These are phyloP conservation scores for Zelonia costaricensis DNA, from an alignment of 208 protist genomes.

Conservation along the genomic window DNA sequence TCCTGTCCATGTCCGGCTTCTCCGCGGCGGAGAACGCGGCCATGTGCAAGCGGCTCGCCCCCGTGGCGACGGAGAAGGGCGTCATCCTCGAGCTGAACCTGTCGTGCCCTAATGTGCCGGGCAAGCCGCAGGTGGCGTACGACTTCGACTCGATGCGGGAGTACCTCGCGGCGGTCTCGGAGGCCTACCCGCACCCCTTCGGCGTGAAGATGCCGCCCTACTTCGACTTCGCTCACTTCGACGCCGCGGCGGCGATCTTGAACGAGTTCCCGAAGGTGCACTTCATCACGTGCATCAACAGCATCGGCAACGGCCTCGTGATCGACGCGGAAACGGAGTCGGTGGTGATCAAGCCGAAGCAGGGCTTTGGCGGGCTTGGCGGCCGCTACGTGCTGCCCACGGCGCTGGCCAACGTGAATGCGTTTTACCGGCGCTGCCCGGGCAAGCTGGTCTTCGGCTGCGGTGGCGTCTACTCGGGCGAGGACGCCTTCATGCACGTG, in stretches of 20 bases:
- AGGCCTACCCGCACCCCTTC: conserved; percentile 70
- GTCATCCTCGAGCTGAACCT: conserved; percentile 87
- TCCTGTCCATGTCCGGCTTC: conserved; percentile 85
- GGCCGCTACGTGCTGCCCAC: conserved; percentile 86
- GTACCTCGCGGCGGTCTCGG: conserved; percentile 65
- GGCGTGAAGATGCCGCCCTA: conserved; percentile 92
- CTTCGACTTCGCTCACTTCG: conserved; percentile 91
- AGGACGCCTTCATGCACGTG: conserved; percentile 86
- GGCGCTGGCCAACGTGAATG: conserved; percentile 90
- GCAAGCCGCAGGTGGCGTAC: conserved; percentile 89
- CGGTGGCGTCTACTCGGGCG: conserved; percentile 81
- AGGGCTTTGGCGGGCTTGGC: conserved; percentile 86
- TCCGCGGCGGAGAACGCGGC: conserved; percentile 73
- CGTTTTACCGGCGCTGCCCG: conserved; percentile 84
- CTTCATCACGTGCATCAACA: conserved; percentile 91
- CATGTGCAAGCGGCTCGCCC: conserved; percentile 60
- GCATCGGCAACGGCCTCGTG: conserved; percentile 84
- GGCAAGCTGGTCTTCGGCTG: conserved; percentile 83
- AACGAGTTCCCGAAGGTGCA: conserved; percentile 81
- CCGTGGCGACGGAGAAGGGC: conserved; percentile 57
- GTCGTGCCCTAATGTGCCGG: conserved; percentile 89
- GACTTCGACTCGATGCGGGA: conserved; percentile 78
- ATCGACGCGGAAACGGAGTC: conserved; percentile 84
- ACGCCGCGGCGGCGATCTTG: conserved; percentile 74
- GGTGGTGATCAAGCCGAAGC: conserved; percentile 86